Percentiles rank a stretch among this genome's conserved stretches.
phyloP scores from a whole-genome alignment of 2,329 filamentous ascomycete genomes.

The Rhynchosporium secalis region DNA sequence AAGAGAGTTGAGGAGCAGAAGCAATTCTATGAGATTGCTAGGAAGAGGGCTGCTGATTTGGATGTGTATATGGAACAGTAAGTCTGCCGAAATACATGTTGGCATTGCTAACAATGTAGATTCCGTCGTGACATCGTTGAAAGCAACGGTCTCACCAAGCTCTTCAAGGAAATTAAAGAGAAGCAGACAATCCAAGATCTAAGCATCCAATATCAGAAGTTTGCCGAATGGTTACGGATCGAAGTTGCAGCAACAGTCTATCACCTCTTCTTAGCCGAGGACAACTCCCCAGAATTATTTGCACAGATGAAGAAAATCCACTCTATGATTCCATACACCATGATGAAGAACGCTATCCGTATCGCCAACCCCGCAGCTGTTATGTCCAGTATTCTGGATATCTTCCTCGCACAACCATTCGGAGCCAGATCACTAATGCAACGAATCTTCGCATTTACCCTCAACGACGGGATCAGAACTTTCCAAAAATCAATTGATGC shows the following conservation, averaged over 20 bases:
- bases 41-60: slow-evolving; percentile 84
- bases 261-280: slow-evolving; percentile 94
- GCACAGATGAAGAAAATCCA: slow-evolving; percentile 93
- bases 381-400: slow-evolving; percentile 91
- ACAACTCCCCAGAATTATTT: slow-evolving; percentile 96
- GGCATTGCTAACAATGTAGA: slow-evolving; percentile 40
- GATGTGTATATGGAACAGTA: slow-evolving; percentile 98
- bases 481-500: slow-evolving; percentile 86
- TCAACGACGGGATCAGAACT: slow-evolving; percentile 84
- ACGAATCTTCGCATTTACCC: slow-evolving; percentile 87
- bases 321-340: slow-evolving; percentile 86
- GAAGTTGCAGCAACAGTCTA: slow-evolving; percentile 96
- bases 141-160: slow-evolving; percentile 80
- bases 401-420: slow-evolving; percentile 95
- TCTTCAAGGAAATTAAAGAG: slow-evolving; percentile 90
- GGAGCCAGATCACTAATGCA: slow-evolving; percentile 88
- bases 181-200: slow-evolving; percentile 86
- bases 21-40: slow-evolving; percentile 92
- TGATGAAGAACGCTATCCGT: slow-evolving; percentile 95
- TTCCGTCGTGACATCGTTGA: slow-evolving; percentile 69
- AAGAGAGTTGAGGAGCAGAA: slow-evolving; percentile 89
- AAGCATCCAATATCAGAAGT: slow-evolving; percentile 94
- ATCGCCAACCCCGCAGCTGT: slow-evolving; percentile 95
- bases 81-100: slow-evolving; percentile 39
- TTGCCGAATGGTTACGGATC: slow-evolving; percentile 96